Evolutionary conservation across 2,329 filamentous ascomycete species (phyloP).

Genomic region (Arthroderma uncinatum): DNA sequence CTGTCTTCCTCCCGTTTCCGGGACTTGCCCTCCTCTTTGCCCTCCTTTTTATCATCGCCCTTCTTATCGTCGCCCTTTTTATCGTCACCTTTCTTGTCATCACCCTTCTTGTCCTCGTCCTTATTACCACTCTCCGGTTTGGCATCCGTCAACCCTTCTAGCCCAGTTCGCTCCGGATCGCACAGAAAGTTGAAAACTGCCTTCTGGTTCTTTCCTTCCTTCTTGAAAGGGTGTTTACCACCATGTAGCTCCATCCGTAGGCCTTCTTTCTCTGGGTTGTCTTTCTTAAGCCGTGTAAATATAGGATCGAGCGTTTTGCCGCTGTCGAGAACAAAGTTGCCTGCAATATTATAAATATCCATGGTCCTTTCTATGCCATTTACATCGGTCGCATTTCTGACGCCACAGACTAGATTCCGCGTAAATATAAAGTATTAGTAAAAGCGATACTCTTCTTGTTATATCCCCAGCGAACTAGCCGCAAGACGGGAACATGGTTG

Average conservation of each 20-base stretch:
- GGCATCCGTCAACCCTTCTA: conserved; percentile 41
- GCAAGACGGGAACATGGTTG: not conserved
- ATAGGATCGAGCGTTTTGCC: conserved; percentile 41
- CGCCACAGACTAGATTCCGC: conserved; percentile 15
- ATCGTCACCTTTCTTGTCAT: conserved; percentile 20
- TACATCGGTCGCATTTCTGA: conserved; percentile 12
- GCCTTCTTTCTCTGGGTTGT: conserved; percentile 58
- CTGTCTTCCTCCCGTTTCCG: conserved; percentile 19
- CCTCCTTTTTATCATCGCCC: conserved; percentile 21
- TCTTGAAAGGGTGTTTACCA: conserved; percentile 30
- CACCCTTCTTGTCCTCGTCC: conserved; percentile 19
- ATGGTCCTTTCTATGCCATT: conserved; percentile 19
- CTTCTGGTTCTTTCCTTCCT: conserved; percentile 45
- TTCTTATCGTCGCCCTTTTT: conserved; percentile 20
- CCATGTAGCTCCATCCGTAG: conserved; percentile 56
- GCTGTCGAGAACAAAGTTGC: conserved; percentile 18
- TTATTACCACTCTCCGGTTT: conserved; percentile 19
- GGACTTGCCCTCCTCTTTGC: conserved; percentile 20
- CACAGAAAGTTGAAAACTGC: conserved; percentile 78
- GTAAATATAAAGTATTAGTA: not conserved
- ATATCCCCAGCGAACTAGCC: too few species aligned
- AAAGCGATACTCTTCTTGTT: not conserved
- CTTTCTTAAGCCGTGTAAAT: conserved; percentile 49
- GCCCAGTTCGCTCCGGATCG: conserved; percentile 58
- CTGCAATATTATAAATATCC: conserved; percentile 24